These are phyloP conservation scores for Globisporangium megalacanthum DNA, from an alignment of 352 stramenopile species.

Conservation along the genomic window DNA sequence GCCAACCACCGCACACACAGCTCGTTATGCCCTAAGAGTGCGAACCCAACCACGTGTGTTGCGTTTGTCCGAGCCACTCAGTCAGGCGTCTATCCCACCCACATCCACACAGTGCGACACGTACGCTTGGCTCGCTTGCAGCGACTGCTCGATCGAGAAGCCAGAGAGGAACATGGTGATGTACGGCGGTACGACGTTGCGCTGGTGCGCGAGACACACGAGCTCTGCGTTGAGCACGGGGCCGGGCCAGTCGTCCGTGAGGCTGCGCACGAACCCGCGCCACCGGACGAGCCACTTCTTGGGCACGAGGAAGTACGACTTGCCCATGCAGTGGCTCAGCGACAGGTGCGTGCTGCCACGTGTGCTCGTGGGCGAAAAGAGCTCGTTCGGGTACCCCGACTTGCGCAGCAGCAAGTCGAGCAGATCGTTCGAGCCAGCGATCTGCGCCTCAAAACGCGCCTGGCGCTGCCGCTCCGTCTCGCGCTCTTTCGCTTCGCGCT, in stretches of 20 bases:
- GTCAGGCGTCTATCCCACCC: background rate
- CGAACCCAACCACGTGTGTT: too few relatives aligned
- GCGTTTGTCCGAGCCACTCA: background rate
- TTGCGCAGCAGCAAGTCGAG: conserved; percentile 75
- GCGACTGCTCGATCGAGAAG: conserved; percentile 72
- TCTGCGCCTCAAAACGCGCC: conserved; percentile 59
- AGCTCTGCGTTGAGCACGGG: conserved; percentile 80
- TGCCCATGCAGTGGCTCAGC: conserved; percentile 33
- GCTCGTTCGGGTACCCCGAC: conserved; percentile 63
- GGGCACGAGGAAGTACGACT: conserved; percentile 77
- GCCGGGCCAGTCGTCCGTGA: conserved; percentile 45
- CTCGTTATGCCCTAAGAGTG: too few relatives aligned
- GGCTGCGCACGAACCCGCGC: conserved; percentile 67
- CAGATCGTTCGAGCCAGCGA: conserved; percentile 56
- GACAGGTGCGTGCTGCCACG: conserved; percentile 51
- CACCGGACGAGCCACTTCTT: conserved; percentile 83
- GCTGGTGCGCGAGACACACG: conserved; percentile 73
- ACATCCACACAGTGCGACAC: conserved; percentile 9
- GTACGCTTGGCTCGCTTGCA: conserved; percentile 69
- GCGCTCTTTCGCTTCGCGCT: conserved; percentile 48
- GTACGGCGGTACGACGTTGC: conserved; percentile 73
- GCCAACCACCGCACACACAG: too few relatives aligned
- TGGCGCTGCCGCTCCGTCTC: conserved; percentile 47
- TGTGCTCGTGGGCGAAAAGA: conserved; percentile 61
- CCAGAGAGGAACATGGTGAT: conserved; percentile 85